Evolutionary conservation across 192 early-diverging fungal genomes (phyloP).

Genomic region (Coemansia sp.): DNA sequence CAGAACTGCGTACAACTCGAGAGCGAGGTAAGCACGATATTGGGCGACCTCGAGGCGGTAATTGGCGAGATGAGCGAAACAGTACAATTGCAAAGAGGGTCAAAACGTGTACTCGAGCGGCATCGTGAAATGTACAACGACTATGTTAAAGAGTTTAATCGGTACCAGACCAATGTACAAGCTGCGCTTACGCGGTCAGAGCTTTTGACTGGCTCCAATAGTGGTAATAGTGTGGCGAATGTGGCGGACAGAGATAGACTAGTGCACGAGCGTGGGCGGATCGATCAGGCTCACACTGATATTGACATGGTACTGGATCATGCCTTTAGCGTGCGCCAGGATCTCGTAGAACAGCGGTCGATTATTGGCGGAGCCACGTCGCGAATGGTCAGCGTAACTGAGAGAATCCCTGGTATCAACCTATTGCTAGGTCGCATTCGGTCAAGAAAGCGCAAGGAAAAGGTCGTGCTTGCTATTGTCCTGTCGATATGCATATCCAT

Average conservation of each 20-base stretch:
- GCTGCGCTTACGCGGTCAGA: conserved; percentile 32
- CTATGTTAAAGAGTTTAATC: conserved; percentile 45
- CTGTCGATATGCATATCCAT: conserved; percentile 43
- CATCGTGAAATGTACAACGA: conserved; percentile 42
- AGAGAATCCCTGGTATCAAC: conserved; percentile 52
- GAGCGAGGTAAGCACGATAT: conserved; percentile 27
- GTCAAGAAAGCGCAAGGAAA: conserved; percentile 52
- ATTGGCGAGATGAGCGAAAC: conserved; percentile 47
- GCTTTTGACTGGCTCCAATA: conserved; percentile 18
- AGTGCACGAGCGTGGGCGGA: conserved; percentile 34
- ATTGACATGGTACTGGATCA: conserved; percentile 54
- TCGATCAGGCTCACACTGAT: conserved; percentile 50
- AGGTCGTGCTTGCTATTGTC: conserved; percentile 45
- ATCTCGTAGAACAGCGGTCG: conserved; percentile 40
- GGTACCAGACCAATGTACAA: conserved; percentile 46
- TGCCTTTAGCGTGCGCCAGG: conserved; percentile 45
- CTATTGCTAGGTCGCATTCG: conserved; percentile 48
- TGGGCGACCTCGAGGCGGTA: conserved; percentile 44
- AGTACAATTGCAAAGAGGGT: conserved; percentile 43
- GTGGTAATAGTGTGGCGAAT: background rate
- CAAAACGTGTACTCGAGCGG: conserved; percentile 44
- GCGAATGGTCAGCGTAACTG: conserved; percentile 37
- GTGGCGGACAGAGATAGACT: conserved; percentile 37
- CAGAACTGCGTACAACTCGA: conserved; percentile 36
- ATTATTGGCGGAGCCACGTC: conserved; percentile 27